phyloP scores from a whole-genome alignment of 1,139 yeast genomes.

The Saccharomyces hybrid region DNA sequence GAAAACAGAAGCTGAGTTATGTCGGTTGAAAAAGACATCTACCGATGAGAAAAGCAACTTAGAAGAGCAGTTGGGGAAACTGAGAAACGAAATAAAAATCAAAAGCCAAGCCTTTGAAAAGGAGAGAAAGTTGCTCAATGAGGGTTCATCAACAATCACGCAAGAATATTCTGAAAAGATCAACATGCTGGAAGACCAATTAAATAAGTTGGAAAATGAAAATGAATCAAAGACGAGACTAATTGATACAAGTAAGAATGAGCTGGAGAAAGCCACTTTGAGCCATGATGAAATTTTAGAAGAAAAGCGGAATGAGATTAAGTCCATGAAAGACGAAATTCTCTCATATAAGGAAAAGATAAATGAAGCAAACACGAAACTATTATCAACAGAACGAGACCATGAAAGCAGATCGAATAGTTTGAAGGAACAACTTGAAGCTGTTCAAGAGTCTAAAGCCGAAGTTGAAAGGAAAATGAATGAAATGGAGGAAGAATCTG shows the following conservation, averaged over 20 bases:
- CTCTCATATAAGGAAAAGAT: neutral
- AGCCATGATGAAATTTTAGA: neutral
- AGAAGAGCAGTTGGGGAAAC: slow-evolving; percentile 14
- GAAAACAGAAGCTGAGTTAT: neutral
- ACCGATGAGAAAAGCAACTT: slow-evolving; percentile 2
- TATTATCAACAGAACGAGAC: neutral
- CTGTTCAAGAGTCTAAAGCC: neutral
- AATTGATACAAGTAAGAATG: slow-evolving; percentile 10
- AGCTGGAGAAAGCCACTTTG: slow-evolving; percentile 4
- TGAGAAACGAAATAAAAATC: slow-evolving; percentile 27
- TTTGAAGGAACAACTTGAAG: neutral
- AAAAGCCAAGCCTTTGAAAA: slow-evolving; percentile 42
- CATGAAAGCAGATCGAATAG: neutral
- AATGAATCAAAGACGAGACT: slow-evolving; percentile 6
- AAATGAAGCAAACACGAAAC: neutral
- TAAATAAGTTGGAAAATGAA: slow-evolving; percentile 9
- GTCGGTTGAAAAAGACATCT: neutral
- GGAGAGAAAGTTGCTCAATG: slow-evolving; percentile 41
- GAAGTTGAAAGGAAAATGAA: slow-evolving; percentile 4
- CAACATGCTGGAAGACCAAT: slow-evolving; percentile 30
- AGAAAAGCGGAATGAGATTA: neutral
- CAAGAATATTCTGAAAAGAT: slow-evolving; percentile 44
- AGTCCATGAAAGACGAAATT: neutral
- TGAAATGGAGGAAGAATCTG: slow-evolving; percentile 1
- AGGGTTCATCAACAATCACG: slow-evolving; percentile 43